These are phyloP conservation scores for Tribonema minus DNA, from an alignment of 108 stramenopile species.

Conservation along the genomic window DNA sequence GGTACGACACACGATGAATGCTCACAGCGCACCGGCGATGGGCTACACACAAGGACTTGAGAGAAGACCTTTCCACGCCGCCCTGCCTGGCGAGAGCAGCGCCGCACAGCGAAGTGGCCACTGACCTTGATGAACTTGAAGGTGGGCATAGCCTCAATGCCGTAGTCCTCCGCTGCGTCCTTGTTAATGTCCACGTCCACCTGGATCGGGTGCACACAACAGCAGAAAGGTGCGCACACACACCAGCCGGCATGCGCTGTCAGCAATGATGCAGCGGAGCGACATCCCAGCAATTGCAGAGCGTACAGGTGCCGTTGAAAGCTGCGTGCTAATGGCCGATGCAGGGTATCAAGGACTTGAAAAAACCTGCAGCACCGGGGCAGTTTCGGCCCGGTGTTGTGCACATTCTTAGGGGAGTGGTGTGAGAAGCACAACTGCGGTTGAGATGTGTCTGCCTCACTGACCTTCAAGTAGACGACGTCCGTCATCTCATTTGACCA, in stretches of 20 bases:
- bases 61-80: no score
- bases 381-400: not conserved
- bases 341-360: not conserved
- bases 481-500: not conserved
- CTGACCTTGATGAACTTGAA: slow-evolving; percentile 39
- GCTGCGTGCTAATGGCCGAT: not conserved
- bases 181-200: slow-evolving; percentile 39
- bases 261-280: not conserved
- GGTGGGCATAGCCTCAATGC: slow-evolving; percentile 45
- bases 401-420: not conserved
- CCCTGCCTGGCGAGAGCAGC: no score
- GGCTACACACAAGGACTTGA: no score
- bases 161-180: slow-evolving; percentile 39
- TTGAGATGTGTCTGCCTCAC: not conserved
- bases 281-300: not conserved
- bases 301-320: not conserved
- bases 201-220: not conserved
- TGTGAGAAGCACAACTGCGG: not conserved
- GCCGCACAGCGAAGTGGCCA: no score
- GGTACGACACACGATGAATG: no score
- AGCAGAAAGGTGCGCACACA: not conserved
- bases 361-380: not conserved
- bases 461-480: slow-evolving; percentile 37
- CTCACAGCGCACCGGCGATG: no score
- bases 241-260: not conserved